phyloP scores from a whole-genome alignment of 1,284 basidiomycete genomes.

The Boletus subluridellus region DNA sequence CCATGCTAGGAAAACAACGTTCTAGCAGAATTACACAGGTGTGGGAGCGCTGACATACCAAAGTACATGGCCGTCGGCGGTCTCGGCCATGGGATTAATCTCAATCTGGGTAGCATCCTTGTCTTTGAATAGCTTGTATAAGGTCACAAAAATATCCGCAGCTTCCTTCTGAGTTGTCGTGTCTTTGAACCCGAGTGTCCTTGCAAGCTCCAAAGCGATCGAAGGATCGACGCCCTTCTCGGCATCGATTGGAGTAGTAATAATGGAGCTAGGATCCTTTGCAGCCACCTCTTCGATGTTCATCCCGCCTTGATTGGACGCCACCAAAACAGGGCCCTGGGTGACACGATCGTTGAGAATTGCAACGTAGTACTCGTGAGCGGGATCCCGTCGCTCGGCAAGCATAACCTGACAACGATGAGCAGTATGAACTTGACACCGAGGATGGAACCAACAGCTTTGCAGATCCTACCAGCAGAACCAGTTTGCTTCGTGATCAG shows the following conservation, averaged over 20 bases:
- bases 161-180: conserved; percentile 74
- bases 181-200: conserved; percentile 87
- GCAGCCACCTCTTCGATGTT: conserved; percentile 99
- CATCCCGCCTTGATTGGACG: conserved; percentile 93
- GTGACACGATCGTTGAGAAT: conserved; percentile 93
- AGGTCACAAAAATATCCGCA: conserved; percentile 90
- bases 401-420: conserved; percentile 79
- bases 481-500: conserved; percentile 99
- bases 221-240: conserved; percentile 76
- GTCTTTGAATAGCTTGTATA: conserved; percentile 97
- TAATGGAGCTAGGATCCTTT: conserved; percentile 92
- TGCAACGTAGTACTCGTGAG: conserved; percentile 98
- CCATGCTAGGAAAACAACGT: conserved; percentile 69
- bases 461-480: conserved; percentile 88
- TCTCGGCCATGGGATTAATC: conserved; percentile 99
- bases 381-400: conserved; percentile 89
- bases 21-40: conserved; percentile 1
- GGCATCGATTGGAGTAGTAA: conserved; percentile 92
- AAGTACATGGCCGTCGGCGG: conserved; percentile 88
- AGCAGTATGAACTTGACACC: conserved; percentile 15
- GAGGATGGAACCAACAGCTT: conserved; percentile 62
- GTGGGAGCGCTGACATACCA: conserved; percentile 56
- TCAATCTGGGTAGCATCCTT: conserved; percentile 99
- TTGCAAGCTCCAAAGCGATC: conserved; percentile 77
- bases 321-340: conserved; percentile 90